Conservation (phyloP, 139 green algal genomes). For the Auxenochlorella protothecoides region DNA sequence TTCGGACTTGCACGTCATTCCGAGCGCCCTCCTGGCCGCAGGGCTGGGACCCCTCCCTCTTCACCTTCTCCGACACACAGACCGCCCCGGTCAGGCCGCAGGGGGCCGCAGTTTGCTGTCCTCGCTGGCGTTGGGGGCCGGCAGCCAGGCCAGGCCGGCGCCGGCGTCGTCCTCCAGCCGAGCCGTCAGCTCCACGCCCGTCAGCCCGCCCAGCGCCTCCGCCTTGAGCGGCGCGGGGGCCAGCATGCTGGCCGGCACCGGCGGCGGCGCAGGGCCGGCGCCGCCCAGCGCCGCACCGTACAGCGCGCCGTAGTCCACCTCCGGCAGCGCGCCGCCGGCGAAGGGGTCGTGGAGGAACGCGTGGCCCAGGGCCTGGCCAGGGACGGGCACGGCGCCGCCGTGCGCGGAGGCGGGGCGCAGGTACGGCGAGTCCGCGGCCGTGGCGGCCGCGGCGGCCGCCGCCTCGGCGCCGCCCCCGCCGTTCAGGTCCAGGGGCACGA, state of each 20-base stretch:
- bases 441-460: neutral
- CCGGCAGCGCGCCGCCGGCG: neutral
- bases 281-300: neutral
- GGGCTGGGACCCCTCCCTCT: too few relatives aligned
- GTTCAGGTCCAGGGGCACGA: neutral
- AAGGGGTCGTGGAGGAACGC: neutral
- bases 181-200: too few relatives aligned
- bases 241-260: neutral
- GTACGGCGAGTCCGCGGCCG: neutral
- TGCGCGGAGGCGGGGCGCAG: neutral
- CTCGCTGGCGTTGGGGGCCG: slow-evolving; percentile 17
- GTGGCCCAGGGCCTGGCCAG: neutral
- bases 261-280: too few relatives aligned
- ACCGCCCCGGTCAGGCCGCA: slow-evolving; percentile 5
- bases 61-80: too few relatives aligned
- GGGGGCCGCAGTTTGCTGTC: slow-evolving; percentile 27
- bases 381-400: neutral
- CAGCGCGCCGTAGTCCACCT: neutral
- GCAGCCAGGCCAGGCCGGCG: slow-evolving; percentile 12
- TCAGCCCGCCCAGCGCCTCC: neutral
- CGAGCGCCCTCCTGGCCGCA: too few relatives aligned
- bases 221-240: slow-evolving; percentile 2
- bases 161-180: too few relatives aligned
- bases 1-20: too few relatives aligned
- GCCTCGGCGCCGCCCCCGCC: too few relatives aligned